Evolutionary conservation across 2,329 filamentous ascomycete genomes (phyloP).

Genomic region (Diaporthe vexans): DNA sequence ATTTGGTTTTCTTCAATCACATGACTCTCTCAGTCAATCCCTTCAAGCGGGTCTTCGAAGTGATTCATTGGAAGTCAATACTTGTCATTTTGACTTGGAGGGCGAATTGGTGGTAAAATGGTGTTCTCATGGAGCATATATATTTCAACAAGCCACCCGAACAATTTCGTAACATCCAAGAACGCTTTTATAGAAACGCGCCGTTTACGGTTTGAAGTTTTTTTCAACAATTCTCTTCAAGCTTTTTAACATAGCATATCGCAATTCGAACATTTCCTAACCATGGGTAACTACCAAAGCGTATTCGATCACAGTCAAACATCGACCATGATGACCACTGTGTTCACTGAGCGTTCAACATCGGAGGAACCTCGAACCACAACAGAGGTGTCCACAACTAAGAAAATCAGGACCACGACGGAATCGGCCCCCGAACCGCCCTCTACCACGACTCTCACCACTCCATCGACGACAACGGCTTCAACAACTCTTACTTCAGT

Average conservation of each 20-base stretch:
- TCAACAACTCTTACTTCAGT: background rate
- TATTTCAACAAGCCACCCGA: background rate
- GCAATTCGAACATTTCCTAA: too few relatives aligned
- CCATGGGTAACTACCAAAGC: too few relatives aligned
- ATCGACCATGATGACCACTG: background rate
- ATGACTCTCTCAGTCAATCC: background rate
- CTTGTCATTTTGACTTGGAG: too few relatives aligned
- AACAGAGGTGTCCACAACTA: background rate
- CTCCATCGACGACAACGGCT: background rate
- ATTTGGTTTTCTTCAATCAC: background rate
- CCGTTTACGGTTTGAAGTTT: background rate
- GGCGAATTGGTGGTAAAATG: background rate
- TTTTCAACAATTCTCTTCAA: too few relatives aligned
- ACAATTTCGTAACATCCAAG: rapidly evolving
- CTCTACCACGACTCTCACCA: background rate
- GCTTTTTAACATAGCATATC: too few relatives aligned
- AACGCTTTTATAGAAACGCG: rapidly evolving
- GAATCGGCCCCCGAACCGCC: background rate
- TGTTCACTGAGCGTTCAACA: background rate
- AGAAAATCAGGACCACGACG: background rate
- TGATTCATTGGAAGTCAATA: background rate
- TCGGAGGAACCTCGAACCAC: background rate
- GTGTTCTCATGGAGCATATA: background rate
- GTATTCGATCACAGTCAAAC: too few relatives aligned
- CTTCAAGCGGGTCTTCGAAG: background rate